Percentiles rank a stretch among this genome's conserved stretches.
phyloP scores from a whole-genome alignment of 2,329 filamentous ascomycete genomes.

The Mycosphaerella sp. region DNA sequence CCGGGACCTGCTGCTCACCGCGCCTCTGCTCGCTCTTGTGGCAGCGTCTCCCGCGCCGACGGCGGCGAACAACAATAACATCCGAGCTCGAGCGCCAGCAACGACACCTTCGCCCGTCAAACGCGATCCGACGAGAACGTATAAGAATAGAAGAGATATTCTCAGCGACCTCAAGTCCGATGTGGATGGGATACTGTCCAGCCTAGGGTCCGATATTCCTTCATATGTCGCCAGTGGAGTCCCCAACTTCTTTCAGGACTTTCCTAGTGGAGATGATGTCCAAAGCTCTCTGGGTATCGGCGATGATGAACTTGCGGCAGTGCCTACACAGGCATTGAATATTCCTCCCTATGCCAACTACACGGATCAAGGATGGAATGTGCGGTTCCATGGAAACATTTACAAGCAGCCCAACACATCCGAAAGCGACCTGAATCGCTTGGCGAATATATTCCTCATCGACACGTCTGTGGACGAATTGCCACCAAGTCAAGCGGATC shows the following conservation, averaged over 20 bases:
- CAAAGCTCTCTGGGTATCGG: conserved; percentile 55
- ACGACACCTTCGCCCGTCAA: conserved; percentile 45
- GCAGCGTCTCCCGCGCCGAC: conserved; percentile 23
- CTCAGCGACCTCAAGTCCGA: conserved; percentile 46
- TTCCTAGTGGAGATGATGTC: conserved; percentile 55
- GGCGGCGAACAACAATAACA: conserved; percentile 5
- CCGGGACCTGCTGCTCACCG: conserved; percentile 24
- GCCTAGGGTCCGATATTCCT: conserved; percentile 51
- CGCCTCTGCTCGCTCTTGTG: conserved; percentile 26
- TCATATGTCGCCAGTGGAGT: conserved; percentile 57
- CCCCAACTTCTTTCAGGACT: conserved; percentile 60
- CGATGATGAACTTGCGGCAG: conserved; percentile 52
- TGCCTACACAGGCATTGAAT: conserved; percentile 65
- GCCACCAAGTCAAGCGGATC: conserved; percentile 52
- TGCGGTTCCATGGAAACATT: conserved; percentile 72
- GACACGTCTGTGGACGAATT: conserved; percentile 57
- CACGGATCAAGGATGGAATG: conserved; percentile 69
- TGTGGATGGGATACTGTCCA: conserved; percentile 38
- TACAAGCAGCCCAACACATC: conserved; percentile 69
- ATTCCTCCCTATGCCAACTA: conserved; percentile 64
- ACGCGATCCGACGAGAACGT: conserved; percentile 38
- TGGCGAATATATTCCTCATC: conserved; percentile 66
- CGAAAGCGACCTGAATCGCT: conserved; percentile 56
- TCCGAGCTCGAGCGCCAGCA: conserved; percentile 36
- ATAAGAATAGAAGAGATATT: conserved; percentile 42